Percentiles rank a stretch among this genome's conserved stretches.
Conservation (phyloP, 176 grass and related monocot genomes). For the Bolboschoenus planiculmis region DNA sequence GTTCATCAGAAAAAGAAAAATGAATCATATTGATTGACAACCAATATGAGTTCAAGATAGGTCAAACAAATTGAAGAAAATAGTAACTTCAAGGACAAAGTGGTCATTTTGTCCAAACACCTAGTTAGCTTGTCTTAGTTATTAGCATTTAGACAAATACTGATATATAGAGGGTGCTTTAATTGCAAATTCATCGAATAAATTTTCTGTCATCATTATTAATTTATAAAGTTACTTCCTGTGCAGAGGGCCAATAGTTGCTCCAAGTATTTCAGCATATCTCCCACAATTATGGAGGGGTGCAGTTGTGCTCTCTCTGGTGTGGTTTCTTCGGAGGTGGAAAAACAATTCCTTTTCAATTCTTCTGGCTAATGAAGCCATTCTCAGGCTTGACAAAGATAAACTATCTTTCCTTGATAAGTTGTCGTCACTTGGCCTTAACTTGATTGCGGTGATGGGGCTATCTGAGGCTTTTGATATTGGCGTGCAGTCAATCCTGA, state of each 20-base stretch:
- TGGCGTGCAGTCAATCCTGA: slow-evolving; percentile 80
- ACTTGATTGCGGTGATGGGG: slow-evolving; percentile 62
- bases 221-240: not conserved
- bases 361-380: slow-evolving; percentile 34
- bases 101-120: not conserved
- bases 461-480: slow-evolving; percentile 75
- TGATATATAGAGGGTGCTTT: not conserved
- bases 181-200: not conserved
- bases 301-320: slow-evolving; percentile 71
- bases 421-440: slow-evolving; percentile 56
- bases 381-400: slow-evolving; percentile 33
- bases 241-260: slow-evolving; percentile 46
- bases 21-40: not conserved
- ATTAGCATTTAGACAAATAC: not conserved
- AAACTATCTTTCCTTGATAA: slow-evolving; percentile 65
- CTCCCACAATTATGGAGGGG: slow-evolving; percentile 65
- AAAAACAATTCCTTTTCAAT: slow-evolving; percentile 71
- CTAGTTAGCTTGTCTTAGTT: slow-evolving; percentile 5
- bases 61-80: not conserved
- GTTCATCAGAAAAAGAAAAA: not conserved
- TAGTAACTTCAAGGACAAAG: not conserved
- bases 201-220: slow-evolving; percentile 20
- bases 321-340: slow-evolving; percentile 90
- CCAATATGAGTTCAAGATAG: not conserved
- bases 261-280: slow-evolving; percentile 52